Percentiles rank a stretch among this genome's conserved stretches.
Conservation (phyloP, 495 filamentous ascomycete species). For the Podospora tetraspora region DNA sequence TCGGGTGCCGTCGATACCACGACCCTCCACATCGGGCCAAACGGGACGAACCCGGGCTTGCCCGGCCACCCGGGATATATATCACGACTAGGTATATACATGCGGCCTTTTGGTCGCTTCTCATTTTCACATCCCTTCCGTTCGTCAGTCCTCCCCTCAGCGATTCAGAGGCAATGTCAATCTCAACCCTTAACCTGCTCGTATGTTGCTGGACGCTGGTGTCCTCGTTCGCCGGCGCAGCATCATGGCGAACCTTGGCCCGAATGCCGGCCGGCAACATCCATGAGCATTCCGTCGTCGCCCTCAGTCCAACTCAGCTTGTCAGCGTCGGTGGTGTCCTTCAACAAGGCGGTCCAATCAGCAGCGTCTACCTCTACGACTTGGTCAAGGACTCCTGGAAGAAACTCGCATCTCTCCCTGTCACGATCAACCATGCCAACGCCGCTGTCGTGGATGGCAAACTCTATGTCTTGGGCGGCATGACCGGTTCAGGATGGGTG, state of each 20-base stretch:
- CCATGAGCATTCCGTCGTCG: constrained; percentile 9
- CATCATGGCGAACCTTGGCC: constrained; percentile 3
- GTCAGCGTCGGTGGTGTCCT: constrained; percentile 8
- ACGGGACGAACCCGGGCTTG: background rate
- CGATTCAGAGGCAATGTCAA: background rate
- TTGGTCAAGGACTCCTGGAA: constrained; percentile 28
- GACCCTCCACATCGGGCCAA: background rate
- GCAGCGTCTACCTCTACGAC: constrained; percentile 21
- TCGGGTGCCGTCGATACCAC: background rate
- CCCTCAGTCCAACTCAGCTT: constrained; percentile 2
- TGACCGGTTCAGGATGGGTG: constrained; percentile 17
- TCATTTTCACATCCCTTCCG: background rate
- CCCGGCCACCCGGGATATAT: background rate
- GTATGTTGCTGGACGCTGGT: background rate
- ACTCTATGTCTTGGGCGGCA: constrained; percentile 37
- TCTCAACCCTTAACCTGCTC: background rate
- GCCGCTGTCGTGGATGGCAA: constrained; percentile 32
- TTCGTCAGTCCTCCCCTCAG: background rate
- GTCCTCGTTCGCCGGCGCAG: background rate
- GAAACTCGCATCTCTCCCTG: constrained; percentile 23
- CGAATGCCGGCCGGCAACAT: constrained; percentile 7
- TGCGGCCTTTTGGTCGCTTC: background rate
- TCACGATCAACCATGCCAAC: constrained; percentile 33
- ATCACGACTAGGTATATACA: background rate
- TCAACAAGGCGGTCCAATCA: constrained; percentile 1